Conservation (phyloP, 2,329 filamentous ascomycete genomes). For the Trichothecium roseum region DNA sequence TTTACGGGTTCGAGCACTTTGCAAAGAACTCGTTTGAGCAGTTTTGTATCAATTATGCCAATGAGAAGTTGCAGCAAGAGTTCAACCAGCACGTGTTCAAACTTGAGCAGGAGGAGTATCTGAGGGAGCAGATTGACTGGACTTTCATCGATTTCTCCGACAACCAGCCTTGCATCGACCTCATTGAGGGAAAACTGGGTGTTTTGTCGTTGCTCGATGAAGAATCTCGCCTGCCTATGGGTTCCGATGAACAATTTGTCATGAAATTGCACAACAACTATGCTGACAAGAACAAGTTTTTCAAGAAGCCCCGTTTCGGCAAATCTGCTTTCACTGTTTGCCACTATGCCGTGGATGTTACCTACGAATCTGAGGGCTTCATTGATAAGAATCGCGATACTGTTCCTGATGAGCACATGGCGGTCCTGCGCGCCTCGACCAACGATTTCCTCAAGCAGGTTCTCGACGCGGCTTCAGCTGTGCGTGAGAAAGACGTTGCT, state of each 20-base stretch:
- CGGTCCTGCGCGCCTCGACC: constrained; percentile 72
- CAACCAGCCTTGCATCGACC: constrained; percentile 96
- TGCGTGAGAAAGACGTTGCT: constrained; percentile 78
- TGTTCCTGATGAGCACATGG: constrained; percentile 96
- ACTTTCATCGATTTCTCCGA: constrained; percentile 99
- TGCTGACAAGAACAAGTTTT: constrained; percentile 86
- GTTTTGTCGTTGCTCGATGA: constrained; percentile 88
- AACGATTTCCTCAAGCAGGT: constrained; percentile 82
- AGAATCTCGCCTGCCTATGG: constrained; percentile 93
- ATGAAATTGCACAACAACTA: constrained; percentile 95
- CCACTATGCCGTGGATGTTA: constrained; percentile 96
- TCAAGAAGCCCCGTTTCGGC: constrained; percentile 96
- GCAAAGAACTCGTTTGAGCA: constrained; percentile 99
- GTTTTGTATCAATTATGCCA: constrained; percentile 99
- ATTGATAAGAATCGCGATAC: constrained; percentile 99
- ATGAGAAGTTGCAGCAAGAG: constrained; percentile 97
- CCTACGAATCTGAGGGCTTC: constrained; percentile 97
- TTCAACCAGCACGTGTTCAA: constrained; percentile 99
- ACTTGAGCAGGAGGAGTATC: constrained; percentile 95
- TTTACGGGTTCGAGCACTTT: constrained; percentile 98
- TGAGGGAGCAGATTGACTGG: constrained; percentile 95
- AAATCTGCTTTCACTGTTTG: constrained; percentile 97
- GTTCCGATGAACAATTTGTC: constrained; percentile 92
- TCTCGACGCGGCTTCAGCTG: constrained; percentile 71
- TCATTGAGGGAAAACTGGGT: constrained; percentile 95